phyloP scores from a whole-genome alignment of 75 land plant species.

The Chamaecyparis obtusa region DNA sequence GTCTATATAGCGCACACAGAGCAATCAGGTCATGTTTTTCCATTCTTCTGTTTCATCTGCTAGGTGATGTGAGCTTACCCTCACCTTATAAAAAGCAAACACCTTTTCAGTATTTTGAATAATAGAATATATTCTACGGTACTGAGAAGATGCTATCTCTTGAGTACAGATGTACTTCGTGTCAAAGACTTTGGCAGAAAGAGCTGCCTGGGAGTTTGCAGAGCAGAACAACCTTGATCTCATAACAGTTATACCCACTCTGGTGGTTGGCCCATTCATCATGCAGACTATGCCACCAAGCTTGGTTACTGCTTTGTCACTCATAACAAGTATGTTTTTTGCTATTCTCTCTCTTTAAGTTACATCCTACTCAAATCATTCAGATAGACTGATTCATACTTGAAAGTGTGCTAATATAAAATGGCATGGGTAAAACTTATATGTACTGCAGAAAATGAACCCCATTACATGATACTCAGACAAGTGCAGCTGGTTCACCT shows the following conservation, averaged over 20 bases:
- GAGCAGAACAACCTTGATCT: constrained; percentile 34
- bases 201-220: constrained; percentile 77
- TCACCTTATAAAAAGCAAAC: no score
- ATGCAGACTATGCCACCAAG: constrained; percentile 58
- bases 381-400: not conserved
- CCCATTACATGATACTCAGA: constrained; percentile 11
- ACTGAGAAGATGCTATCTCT: not conserved
- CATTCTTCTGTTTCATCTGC: not conserved
- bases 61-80: not conserved
- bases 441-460: constrained; percentile 15
- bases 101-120: not conserved
- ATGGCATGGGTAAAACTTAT: not conserved
- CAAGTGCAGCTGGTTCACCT: constrained; percentile 63
- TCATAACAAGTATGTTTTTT: constrained; percentile 47
- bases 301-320: constrained; percentile 56
- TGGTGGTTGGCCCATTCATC: constrained; percentile 73
- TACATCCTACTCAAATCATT: not conserved
- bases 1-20: not conserved
- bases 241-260: constrained; percentile 25
- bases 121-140: not conserved
- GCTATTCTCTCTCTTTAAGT: not conserved
- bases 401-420: not conserved
- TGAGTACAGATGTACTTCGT: constrained; percentile 67
- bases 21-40: not conserved
- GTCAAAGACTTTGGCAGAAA: constrained; percentile 80